Conservation (phyloP, 2,329 filamentous ascomycete genomes). For the Tolypocladium ophioglossoides region DNA sequence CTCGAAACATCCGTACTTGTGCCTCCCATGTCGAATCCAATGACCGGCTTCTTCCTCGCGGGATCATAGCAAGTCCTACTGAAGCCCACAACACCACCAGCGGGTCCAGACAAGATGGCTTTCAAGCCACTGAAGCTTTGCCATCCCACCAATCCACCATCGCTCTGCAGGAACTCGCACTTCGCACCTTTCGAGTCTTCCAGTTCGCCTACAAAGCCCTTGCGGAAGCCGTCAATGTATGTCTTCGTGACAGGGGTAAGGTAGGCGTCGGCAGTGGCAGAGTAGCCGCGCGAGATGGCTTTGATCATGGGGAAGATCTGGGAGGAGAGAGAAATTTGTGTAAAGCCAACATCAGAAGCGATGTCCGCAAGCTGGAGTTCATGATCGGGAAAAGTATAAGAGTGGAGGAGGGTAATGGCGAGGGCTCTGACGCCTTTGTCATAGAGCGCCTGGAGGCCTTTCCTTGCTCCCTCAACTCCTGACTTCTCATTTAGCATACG, state of each 20-base stretch:
- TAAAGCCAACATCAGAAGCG: constrained; percentile 29
- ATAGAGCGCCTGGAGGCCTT: constrained; percentile 49
- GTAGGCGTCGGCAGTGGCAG: constrained; percentile 31
- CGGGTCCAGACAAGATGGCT: constrained; percentile 63
- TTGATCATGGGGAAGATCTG: constrained; percentile 31
- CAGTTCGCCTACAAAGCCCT: constrained; percentile 25
- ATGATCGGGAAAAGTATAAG: constrained; percentile 53
- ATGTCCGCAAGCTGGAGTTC: constrained; percentile 24
- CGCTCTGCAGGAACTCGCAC: constrained; percentile 65
- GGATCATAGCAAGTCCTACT: constrained; percentile 63
- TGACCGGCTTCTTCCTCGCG: constrained; percentile 55
- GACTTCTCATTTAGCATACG: constrained; percentile 31
- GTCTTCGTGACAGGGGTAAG: constrained; percentile 26
- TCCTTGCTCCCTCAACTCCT: constrained; percentile 39
- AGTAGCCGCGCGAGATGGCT: constrained; percentile 29
- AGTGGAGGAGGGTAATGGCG: constrained; percentile 60
- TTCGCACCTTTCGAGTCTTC: constrained; percentile 51
- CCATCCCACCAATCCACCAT: constrained; percentile 40
- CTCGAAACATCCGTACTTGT: constrained; percentile 66
- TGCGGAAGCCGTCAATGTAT: constrained; percentile 23
- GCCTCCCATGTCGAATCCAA: constrained; percentile 63
- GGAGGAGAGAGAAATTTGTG: constrained; percentile 23
- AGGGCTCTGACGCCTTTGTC: constrained; percentile 43
- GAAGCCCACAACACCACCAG: constrained; percentile 67
- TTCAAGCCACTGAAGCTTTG: constrained; percentile 56